A percentile compares a stretch with the other conserved stretches of the same genome.
Evolutionary conservation across 2,329 filamentous ascomycete genomes (phyloP).

Genomic region (Botryotinia globosa): DNA sequence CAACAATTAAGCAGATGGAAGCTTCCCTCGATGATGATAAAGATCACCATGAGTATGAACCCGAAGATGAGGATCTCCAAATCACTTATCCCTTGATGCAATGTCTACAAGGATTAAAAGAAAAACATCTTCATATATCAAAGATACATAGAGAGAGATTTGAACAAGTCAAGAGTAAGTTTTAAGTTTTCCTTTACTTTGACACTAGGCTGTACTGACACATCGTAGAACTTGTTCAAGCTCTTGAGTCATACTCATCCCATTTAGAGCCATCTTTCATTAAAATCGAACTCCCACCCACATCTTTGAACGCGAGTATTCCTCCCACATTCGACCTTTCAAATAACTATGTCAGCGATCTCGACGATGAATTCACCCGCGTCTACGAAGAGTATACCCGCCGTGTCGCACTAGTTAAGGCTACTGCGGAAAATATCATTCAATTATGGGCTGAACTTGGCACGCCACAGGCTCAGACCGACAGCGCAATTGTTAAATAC

Average conservation of each 20-base stretch:
- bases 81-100: conserved; percentile 80
- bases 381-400: conserved; percentile 96
- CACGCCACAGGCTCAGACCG: conserved; percentile 89
- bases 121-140: conserved; percentile 78
- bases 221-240: conserved; percentile 79
- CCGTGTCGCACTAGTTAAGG: conserved; percentile 72
- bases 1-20: conserved; percentile 90
- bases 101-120: conserved; percentile 77
- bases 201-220: conserved; percentile 23
- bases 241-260: conserved; percentile 92
- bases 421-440: conserved; percentile 79
- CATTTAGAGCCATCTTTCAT: conserved; percentile 91
- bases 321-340: conserved; percentile 91
- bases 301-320: conserved; percentile 69
- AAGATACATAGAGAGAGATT: conserved; percentile 87
- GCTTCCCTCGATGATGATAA: conserved; percentile 76
- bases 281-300: conserved; percentile 79
- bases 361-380: conserved; percentile 88
- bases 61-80: conserved; percentile 65
- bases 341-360: conserved; percentile 75
- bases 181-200: background rate
- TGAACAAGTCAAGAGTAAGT: conserved; percentile 89
- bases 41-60: conserved; percentile 59
- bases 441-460: conserved; percentile 94
- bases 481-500: conserved; percentile 80